Base-by-base conservation (phyloP, 208 protist genomes). In the Zelonia costaricensis region DNA sequence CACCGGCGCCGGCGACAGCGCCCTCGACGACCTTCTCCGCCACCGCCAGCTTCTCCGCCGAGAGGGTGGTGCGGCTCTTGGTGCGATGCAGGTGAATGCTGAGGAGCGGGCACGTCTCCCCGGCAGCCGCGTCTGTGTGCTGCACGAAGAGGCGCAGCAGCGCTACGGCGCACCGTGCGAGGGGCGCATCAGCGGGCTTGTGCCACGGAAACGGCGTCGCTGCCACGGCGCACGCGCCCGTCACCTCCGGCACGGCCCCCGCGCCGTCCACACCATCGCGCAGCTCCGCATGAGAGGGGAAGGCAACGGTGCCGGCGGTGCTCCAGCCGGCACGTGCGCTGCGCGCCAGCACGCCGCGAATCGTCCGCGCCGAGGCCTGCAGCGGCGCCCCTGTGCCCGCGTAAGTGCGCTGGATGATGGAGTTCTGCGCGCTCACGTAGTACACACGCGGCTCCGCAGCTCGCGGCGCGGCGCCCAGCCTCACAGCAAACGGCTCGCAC, bases 321-420 rank as follows among this genome's bases (percentile, higher is more conserved):
- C 53, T 23, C 85, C 85, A 95, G 10, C 73, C 79, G 44, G 70
- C 78, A 3, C 89, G 80, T 56, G 86, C 85, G 62, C 84, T 90
- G 20, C 89, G 73, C 40, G 73, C 71, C 33, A 92, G 68, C 55
- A 58, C 65, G 30, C 77, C 74, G 22, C 78, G 27, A 40, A 60
- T 74, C n/a, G 74, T 54, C 35, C 43, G 58, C 48, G 51, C 58
- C 48, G 44, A 65, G 20, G 33, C 47, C 23, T 47, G 20, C 57
- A 62, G 59, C 43, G 13, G 25, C 10, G 18, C 33, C 15, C 36
- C 6, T 22, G 60, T 31, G 48, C 49, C 28, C 22, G 70, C 57
- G 49, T 75, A 75, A 22, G 57, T 28, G 40, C 39, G 56, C 53
- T 77, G 76, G 23, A 77, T 65, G 27, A 44, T 49, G 1, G 75